Percentiles rank a stretch among this genome's conserved stretches.
Conservation (phyloP, 768 basidiomycete species). For the Galerina marginata region DNA sequence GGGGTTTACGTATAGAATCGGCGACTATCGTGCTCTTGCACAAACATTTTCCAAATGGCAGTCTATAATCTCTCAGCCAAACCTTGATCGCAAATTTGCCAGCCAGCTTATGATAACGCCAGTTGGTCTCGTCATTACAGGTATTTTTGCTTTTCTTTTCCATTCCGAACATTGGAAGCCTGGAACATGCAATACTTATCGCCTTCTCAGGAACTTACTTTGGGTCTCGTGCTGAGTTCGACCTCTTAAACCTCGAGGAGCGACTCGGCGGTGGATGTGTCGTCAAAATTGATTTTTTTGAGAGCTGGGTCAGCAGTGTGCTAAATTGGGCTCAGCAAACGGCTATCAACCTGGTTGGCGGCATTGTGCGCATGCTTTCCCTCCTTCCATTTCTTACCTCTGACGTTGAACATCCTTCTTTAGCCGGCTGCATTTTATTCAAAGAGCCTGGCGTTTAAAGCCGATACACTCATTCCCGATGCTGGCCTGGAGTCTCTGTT, state of each 20-base stretch:
- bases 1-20: not conserved
- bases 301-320: constrained; percentile 4
- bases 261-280: not conserved
- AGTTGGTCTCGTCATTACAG: constrained; percentile 1
- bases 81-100: constrained; percentile 13
- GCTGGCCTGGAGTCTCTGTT: constrained; percentile 1
- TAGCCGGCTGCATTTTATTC: constrained; percentile 11
- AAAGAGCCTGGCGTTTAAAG: constrained; percentile 7
- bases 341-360: constrained; percentile 4
- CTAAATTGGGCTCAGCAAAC: constrained; percentile 8
- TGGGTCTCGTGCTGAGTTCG: constrained; percentile 9
- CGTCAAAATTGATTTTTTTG: constrained; percentile 1
- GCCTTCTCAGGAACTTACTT: constrained; percentile 10
- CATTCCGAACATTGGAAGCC: too few species aligned
- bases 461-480: constrained; percentile 1
- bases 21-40: not conserved
- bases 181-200: not conserved
- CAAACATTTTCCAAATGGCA: constrained; percentile 12
- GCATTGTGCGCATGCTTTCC: constrained; percentile 2
- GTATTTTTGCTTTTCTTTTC: not conserved
- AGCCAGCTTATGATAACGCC: constrained; percentile 4
- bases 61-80: not conserved
- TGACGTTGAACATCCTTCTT: not conserved
- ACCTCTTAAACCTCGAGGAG: not conserved
- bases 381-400: not conserved